Conservation (phyloP, 768 basidiomycete species). For the Russula olivacea region DNA sequence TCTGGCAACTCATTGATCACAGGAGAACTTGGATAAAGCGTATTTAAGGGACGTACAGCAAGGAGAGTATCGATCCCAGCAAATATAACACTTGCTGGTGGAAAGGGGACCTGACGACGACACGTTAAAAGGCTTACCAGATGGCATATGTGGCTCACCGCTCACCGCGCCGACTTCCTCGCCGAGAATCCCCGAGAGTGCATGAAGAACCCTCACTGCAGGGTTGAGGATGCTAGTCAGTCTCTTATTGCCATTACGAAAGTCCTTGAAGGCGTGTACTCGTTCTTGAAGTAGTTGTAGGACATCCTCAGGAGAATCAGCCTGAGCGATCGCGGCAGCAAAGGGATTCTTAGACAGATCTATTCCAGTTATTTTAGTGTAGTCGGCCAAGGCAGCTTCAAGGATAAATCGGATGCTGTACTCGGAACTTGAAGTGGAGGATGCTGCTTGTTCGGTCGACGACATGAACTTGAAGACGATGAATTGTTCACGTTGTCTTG, state of each 20-base stretch:
- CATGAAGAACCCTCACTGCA: neutral
- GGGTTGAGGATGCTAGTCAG: neutral
- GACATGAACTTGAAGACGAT: too few species aligned
- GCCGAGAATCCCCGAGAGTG: neutral
- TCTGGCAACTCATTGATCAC: too few species aligned
- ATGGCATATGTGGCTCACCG: neutral
- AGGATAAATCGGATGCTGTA: neutral
- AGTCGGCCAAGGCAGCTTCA: neutral
- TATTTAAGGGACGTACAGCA: too few species aligned
- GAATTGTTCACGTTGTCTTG: neutral
- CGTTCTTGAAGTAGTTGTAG: neutral
- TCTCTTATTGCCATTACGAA: neutral
- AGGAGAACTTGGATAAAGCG: too few species aligned
- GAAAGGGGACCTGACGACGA: neutral
- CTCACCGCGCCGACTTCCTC: neutral
- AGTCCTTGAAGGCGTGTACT: neutral
- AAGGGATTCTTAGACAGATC: neutral
- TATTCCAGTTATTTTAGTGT: neutral
- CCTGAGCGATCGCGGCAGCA: neutral
- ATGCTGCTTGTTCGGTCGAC: too few species aligned
- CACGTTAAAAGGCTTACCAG: neutral
- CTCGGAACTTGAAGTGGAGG: neutral
- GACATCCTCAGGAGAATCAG: neutral
- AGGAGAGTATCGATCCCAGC: neutral
- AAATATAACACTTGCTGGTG: neutral